Evolutionary conservation across 768 basidiomycete genomes (phyloP).

Genomic region (Psilocybe subaeruginosa): DNA sequence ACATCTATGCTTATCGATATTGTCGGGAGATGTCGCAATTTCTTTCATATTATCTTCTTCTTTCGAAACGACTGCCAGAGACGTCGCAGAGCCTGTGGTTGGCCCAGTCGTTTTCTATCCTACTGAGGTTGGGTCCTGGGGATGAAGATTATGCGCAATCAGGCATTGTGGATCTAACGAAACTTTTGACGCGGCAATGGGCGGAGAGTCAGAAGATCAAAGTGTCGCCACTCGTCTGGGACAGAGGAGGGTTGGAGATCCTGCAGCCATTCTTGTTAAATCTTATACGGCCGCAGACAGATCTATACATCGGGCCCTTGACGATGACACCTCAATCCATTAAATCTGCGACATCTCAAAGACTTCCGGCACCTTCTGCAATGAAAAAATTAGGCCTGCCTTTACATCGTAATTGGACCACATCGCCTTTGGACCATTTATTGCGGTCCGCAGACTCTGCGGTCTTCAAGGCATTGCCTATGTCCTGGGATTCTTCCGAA

Average conservation of each 20-base stretch:
- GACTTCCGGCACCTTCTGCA: slow-evolving; percentile 34
- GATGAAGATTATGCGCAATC: slow-evolving; percentile 65
- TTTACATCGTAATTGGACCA: slow-evolving; percentile 64
- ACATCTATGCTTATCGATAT: slow-evolving; percentile 33
- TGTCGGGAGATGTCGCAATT: slow-evolving; percentile 59
- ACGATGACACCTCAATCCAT: slow-evolving; percentile 58
- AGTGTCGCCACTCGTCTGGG: slow-evolving; percentile 47
- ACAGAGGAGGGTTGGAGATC: slow-evolving; percentile 49
- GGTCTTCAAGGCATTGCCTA: slow-evolving; percentile 70
- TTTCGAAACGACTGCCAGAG: slow-evolving; percentile 61
- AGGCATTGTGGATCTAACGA: slow-evolving; percentile 43
- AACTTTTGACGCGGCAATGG: slow-evolving; percentile 44
- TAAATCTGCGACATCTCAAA: slow-evolving; percentile 56
- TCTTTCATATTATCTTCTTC: slow-evolving; percentile 53
- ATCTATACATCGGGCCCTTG: slow-evolving; percentile 53
- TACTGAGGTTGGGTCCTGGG: slow-evolving; percentile 64
- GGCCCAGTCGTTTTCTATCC: slow-evolving; percentile 62
- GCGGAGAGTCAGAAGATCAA: slow-evolving; percentile 36
- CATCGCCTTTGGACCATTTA: slow-evolving; percentile 74
- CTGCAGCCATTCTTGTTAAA: slow-evolving; percentile 65
- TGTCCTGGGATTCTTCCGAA: slow-evolving; percentile 80
- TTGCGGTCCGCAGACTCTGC: slow-evolving; percentile 73
- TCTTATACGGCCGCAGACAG: slow-evolving; percentile 42
- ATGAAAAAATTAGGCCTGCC: slow-evolving; percentile 44
- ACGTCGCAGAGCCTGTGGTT: slow-evolving; percentile 65